A percentile compares a stretch with the other conserved stretches of the same genome.
Evolutionary conservation across 2,329 filamentous ascomycete genomes (phyloP).

Genomic region (Botrytis elliptica): DNA sequence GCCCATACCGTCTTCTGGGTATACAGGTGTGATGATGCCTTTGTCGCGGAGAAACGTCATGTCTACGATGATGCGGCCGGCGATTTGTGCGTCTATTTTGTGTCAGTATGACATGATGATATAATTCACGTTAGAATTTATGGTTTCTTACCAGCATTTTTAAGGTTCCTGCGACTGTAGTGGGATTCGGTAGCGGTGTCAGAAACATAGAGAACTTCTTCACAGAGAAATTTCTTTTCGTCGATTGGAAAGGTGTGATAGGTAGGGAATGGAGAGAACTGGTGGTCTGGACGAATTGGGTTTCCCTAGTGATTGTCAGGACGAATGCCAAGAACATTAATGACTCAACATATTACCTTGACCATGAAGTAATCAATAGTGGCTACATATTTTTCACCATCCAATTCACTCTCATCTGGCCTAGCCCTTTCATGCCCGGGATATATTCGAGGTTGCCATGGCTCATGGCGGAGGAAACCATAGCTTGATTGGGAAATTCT

Average conservation of each 20-base stretch:
- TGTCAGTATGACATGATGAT: not conserved
- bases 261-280: constrained; percentile 15
- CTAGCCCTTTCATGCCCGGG: constrained; percentile 17
- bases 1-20: not conserved
- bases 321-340: not conserved
- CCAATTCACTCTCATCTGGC: constrained; percentile 19
- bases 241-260: constrained; percentile 24
- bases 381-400: constrained; percentile 24
- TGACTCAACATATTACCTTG: constrained; percentile 20
- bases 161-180: constrained; percentile 14
- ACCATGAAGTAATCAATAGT: constrained; percentile 29
- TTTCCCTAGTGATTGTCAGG: constrained; percentile 21
- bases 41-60: constrained; percentile 29
- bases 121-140: not conserved
- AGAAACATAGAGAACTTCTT: constrained; percentile 29
- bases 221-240: constrained; percentile 23
- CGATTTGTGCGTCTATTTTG: constrained; percentile 24
- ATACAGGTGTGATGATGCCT: constrained; percentile 17
- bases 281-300: constrained; percentile 19
- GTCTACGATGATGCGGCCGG: constrained; percentile 26
- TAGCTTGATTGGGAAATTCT: constrained; percentile 25
- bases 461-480: constrained; percentile 25
- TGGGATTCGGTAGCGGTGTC: constrained; percentile 24
- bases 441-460: constrained; percentile 15
- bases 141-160: constrained; percentile 22